Conservation (phyloP, 1,284 basidiomycete species). For the Testicularia cyperi region DNA sequence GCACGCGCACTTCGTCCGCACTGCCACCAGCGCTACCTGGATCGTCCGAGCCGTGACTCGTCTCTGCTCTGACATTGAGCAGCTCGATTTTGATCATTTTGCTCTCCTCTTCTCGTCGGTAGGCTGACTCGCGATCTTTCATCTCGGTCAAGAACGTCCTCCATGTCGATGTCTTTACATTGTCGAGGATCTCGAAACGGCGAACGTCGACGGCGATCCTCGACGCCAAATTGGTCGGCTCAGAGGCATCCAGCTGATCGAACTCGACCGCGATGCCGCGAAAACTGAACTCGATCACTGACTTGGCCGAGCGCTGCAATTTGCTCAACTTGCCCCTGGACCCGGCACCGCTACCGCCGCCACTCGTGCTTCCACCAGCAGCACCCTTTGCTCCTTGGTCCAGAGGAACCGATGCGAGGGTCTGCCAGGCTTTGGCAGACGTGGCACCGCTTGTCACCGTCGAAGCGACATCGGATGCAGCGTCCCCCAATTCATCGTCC, state of each 20-base stretch:
- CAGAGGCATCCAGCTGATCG: conserved; percentile 33
- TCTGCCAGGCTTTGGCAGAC: conserved; percentile 46
- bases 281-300: conserved; percentile 83
- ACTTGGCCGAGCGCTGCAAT: conserved; percentile 74
- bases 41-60: conserved; percentile 60
- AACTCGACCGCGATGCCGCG: conserved; percentile 66
- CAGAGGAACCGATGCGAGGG: conserved; percentile 15
- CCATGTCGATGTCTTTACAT: conserved; percentile 98
- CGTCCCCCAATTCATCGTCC: conserved; percentile 75
- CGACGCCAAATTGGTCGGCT: conserved; percentile 29
- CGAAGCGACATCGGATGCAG: conserved; percentile 33
- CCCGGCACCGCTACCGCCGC: no score
- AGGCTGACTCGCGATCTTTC: conserved; percentile 17
- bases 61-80: conserved; percentile 24
- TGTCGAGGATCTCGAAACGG: conserved; percentile 87
- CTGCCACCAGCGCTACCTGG: no score
- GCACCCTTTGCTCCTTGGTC: background rate
- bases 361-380: background rate
- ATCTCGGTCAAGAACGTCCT: conserved; percentile 81
- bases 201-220: conserved; percentile 29
- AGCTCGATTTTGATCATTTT: conserved; percentile 90
- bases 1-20: conserved; percentile 72
- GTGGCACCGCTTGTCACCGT: conserved; percentile 13
- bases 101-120: conserved; percentile 80
- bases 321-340: conserved; percentile 64